Evolutionary conservation across 345 rosid genomes (phyloP).

Genomic region (Eutrema japonicum): DNA sequence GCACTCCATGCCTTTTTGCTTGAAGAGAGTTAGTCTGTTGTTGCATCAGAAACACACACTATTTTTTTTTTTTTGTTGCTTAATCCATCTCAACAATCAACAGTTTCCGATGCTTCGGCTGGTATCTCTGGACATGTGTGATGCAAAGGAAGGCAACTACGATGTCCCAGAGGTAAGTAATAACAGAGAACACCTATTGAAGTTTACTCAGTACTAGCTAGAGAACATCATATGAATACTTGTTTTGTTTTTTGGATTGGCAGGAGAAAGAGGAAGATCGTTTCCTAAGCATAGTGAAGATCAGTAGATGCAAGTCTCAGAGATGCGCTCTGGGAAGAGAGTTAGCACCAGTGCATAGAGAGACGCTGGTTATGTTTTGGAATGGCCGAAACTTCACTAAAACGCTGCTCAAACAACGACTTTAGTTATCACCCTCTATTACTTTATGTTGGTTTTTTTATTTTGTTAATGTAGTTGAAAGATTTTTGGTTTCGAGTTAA

Average conservation of each 20-base stretch:
- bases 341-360: conserved; percentile 52
- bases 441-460: not conserved
- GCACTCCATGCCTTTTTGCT: not conserved
- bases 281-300: conserved; percentile 54
- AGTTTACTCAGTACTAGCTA: conserved; percentile 9
- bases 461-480: not conserved
- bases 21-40: conserved; percentile 16
- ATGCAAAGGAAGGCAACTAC: conserved; percentile 66
- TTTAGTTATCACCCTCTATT: conserved; percentile 36
- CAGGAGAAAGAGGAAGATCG: conserved; percentile 42
- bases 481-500: not conserved
- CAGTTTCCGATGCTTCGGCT: conserved; percentile 79
- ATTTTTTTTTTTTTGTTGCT: not conserved
- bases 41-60: not conserved
- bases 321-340: conserved; percentile 44
- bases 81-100: not conserved
- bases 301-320: conserved; percentile 62
- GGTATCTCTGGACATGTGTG: conserved; percentile 69
- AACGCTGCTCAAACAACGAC: conserved; percentile 66
- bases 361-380: conserved; percentile 61
- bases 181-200: not conserved
- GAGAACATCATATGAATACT: not conserved
- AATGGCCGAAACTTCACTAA: conserved; percentile 48
- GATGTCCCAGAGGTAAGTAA: conserved; percentile 67
- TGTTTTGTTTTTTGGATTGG: conserved; percentile 1